These are phyloP conservation scores for Henckelia pumila DNA, from an alignment of 257 asterid species.

Conservation along the genomic window DNA sequence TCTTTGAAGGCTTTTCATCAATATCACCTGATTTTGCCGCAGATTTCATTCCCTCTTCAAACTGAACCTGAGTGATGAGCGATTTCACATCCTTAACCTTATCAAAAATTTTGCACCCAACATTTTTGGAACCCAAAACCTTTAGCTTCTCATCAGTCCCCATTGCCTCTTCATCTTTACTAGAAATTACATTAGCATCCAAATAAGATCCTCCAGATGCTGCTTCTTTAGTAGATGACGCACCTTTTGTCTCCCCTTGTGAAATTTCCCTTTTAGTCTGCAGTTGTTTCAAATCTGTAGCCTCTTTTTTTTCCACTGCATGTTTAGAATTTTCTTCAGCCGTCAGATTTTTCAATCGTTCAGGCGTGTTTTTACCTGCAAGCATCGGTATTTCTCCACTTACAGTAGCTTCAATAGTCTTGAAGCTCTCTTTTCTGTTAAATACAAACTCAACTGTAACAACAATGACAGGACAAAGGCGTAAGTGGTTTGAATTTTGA, in stretches of 20 bases:
- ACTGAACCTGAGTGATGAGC: conserved; percentile 22
- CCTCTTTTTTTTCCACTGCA: conserved; percentile 25
- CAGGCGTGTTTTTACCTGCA: conserved; percentile 32
- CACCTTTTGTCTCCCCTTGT: conserved; percentile 29
- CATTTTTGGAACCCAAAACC: conserved; percentile 26
- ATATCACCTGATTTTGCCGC: conserved; percentile 27
- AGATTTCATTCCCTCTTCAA: conserved; percentile 35
- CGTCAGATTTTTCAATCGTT: conserved; percentile 31
- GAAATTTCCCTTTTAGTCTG: conserved; percentile 24
- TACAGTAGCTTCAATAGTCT: conserved; percentile 24
- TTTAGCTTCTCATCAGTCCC: conserved; percentile 20
- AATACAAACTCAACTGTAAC: conserved; percentile 70
- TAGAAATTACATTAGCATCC: conserved; percentile 19
- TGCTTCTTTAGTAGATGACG: not conserved
- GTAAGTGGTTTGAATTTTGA: conserved; percentile 31
- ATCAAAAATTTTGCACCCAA: conserved; percentile 14
- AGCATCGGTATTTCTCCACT: conserved; percentile 25
- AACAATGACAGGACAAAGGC: conserved; percentile 35
- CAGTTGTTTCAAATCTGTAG: conserved; percentile 25
- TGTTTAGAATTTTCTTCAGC: conserved; percentile 23
- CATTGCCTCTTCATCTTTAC: conserved; percentile 21
- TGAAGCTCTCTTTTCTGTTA: conserved; percentile 47
- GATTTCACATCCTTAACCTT: conserved; percentile 23
- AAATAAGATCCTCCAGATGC: conserved; percentile 4
- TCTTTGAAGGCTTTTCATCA: conserved; percentile 39